A percentile compares a stretch with the other conserved stretches of the same genome.
Conservation (phyloP, 305 asterid species). For the Fraxinus floribunda region DNA sequence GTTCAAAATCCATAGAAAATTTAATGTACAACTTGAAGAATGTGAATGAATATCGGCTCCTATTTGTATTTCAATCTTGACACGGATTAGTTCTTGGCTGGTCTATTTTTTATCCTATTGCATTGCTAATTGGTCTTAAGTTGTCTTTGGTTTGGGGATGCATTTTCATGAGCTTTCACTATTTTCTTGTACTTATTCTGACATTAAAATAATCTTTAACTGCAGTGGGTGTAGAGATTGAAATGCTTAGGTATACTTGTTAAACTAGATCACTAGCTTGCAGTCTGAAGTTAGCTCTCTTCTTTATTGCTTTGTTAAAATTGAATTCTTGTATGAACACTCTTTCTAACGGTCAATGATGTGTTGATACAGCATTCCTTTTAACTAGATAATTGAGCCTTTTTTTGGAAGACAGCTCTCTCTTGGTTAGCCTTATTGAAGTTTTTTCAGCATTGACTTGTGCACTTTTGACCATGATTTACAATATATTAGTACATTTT, state of each 20-base stretch:
- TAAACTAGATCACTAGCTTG: background rate
- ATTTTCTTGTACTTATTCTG: background rate
- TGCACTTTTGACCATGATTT: background rate
- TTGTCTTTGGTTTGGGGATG: background rate
- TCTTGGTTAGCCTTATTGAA: background rate
- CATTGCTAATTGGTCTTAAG: too few species aligned
- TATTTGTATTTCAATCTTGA: too few species aligned
- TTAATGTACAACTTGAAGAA: too few species aligned
- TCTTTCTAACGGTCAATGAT: background rate
- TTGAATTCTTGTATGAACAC: background rate
- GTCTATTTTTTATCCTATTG: too few species aligned
- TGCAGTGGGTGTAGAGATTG: background rate
- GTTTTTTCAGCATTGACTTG: background rate
- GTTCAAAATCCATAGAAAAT: too few species aligned
- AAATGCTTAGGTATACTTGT: background rate
- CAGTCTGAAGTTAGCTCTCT: background rate
- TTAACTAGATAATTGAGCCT: background rate
- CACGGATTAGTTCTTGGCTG: too few species aligned
- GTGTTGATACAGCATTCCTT: background rate
- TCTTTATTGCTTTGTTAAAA: too few species aligned
- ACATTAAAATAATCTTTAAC: background rate
- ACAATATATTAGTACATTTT: background rate
- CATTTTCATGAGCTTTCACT: background rate
- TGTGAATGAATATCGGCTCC: too few species aligned
- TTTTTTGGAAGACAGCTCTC: background rate